phyloP scores from a whole-genome alignment of 371 early-diverging fungal genomes.

The Mortierella polycephala region DNA sequence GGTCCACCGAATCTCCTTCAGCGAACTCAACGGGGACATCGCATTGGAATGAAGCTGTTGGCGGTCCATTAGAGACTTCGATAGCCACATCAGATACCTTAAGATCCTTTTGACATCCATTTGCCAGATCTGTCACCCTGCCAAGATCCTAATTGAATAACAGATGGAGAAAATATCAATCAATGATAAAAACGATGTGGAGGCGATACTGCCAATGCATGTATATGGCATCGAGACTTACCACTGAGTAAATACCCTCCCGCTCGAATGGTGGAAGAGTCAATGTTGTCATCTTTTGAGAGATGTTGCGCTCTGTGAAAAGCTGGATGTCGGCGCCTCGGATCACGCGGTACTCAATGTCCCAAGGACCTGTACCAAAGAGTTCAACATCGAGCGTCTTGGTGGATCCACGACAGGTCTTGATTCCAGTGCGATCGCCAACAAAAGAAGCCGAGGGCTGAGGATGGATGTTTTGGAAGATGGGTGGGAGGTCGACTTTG shows the following conservation, averaged over 20 bases:
- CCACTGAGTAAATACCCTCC: constrained; percentile 45
- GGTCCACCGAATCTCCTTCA: constrained; percentile 29
- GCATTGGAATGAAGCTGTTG: constrained; percentile 47
- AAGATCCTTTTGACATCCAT: constrained; percentile 44
- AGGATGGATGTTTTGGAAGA: constrained; percentile 48
- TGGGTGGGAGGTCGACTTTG: constrained; percentile 26
- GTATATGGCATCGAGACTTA: background rate
- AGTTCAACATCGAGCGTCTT: constrained; percentile 28
- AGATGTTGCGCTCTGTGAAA: constrained; percentile 19
- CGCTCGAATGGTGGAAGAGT: constrained; percentile 38
- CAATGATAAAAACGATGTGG: no score
- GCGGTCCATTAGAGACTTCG: constrained; percentile 42
- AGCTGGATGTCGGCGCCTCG: constrained; percentile 26
- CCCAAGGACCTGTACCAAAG: constrained; percentile 46
- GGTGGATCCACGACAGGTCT: constrained; percentile 32
- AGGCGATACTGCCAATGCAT: no score
- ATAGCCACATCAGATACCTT: constrained; percentile 35
- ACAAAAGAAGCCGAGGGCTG: constrained; percentile 40
- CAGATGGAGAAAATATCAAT: no score
- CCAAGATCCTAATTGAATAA: constrained; percentile 25
- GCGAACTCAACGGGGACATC: constrained; percentile 34
- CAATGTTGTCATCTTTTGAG: constrained; percentile 14
- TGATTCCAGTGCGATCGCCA: constrained; percentile 13
- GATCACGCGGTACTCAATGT: constrained; percentile 43
- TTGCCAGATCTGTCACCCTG: constrained; percentile 37